These are phyloP conservation scores for Lindgomyces ingoldianus DNA, from an alignment of 495 filamentous ascomycete genomes.

Conservation along the genomic window DNA sequence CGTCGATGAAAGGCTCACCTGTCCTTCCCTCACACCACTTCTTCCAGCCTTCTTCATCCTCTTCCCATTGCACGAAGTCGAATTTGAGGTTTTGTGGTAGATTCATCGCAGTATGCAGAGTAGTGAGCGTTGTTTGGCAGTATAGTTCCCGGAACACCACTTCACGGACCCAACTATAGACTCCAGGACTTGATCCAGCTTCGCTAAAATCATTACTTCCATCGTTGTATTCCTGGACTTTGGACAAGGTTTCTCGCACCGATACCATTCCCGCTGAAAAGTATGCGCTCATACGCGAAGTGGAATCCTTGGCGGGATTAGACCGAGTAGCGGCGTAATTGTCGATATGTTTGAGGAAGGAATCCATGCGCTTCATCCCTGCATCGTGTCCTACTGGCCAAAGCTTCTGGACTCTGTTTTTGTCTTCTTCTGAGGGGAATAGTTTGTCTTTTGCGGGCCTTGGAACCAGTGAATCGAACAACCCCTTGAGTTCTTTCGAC, in stretches of 20 bases:
- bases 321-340: slow-evolving; percentile 45
- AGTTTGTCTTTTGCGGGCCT: slow-evolving; percentile 44
- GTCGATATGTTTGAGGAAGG: slow-evolving; percentile 46
- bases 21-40: slow-evolving; percentile 50
- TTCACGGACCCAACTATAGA: slow-evolving; percentile 49
- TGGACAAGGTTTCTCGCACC: slow-evolving; percentile 16
- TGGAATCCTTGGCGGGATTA: slow-evolving; percentile 46
- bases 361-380: slow-evolving; percentile 44
- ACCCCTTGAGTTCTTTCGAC: slow-evolving; percentile 37
- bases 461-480: slow-evolving; percentile 43
- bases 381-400: slow-evolving; percentile 51
- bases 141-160: slow-evolving; percentile 53
- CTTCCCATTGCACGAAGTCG: slow-evolving; percentile 51
- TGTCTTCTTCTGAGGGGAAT: slow-evolving; percentile 44
- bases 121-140: slow-evolving; percentile 47
- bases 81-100: slow-evolving; percentile 52
- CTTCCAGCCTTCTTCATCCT: slow-evolving; percentile 50
- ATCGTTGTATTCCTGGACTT: slow-evolving; percentile 17
- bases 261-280: slow-evolving; percentile 44
- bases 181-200: not conserved
- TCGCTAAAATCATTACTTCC: slow-evolving; percentile 37
- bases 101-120: slow-evolving; percentile 51
- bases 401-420: slow-evolving; percentile 44
- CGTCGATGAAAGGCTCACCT: slow-evolving; percentile 50
- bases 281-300: slow-evolving; percentile 48